Evolutionary conservation across 768 basidiomycete species (phyloP).

Genomic region (Pholiota conissans): DNA sequence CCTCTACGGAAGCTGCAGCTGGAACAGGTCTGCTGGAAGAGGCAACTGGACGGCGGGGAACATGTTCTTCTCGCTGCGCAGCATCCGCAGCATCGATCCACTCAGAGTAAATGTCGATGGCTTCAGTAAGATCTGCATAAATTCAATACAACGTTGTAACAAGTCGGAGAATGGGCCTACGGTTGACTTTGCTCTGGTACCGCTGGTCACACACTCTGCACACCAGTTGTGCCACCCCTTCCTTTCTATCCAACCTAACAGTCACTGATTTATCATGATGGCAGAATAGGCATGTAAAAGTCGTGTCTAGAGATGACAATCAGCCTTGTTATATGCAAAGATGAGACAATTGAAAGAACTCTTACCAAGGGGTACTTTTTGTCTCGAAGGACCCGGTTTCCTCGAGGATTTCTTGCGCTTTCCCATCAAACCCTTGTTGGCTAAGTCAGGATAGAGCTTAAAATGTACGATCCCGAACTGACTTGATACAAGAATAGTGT

Average conservation of each 20-base stretch:
- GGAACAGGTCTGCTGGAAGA: conserved; percentile 59
- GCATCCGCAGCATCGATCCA: conserved; percentile 91
- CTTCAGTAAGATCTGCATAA: conserved; percentile 74
- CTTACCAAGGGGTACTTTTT: conserved; percentile 74
- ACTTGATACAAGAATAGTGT: not conserved
- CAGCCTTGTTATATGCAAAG: not conserved
- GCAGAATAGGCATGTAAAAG: conserved; percentile 87
- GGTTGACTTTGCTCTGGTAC: conserved; percentile 85
- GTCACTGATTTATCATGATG: conserved; percentile 90
- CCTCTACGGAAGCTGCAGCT: conserved; percentile 36
- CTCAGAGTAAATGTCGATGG: conserved; percentile 88
- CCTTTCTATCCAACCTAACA: conserved; percentile 83
- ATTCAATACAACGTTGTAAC: conserved; percentile 7
- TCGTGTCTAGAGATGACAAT: conserved; percentile 65
- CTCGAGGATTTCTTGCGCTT: conserved; percentile 90
- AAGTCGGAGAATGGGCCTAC: conserved; percentile 36
- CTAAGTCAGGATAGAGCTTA: too few species aligned
- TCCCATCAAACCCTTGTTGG: too few species aligned
- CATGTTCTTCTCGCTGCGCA: conserved; percentile 64
- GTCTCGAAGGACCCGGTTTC: conserved; percentile 69
- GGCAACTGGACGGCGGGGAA: conserved; percentile 52
- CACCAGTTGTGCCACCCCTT: conserved; percentile 75
- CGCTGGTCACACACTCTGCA: conserved; percentile 87
- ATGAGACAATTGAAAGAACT: conserved; percentile 4
- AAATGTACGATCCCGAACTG: not conserved